Base-by-base conservation (phyloP, 371 early-diverging fungal genomes). In the Vairimorpha apis region DNA sequence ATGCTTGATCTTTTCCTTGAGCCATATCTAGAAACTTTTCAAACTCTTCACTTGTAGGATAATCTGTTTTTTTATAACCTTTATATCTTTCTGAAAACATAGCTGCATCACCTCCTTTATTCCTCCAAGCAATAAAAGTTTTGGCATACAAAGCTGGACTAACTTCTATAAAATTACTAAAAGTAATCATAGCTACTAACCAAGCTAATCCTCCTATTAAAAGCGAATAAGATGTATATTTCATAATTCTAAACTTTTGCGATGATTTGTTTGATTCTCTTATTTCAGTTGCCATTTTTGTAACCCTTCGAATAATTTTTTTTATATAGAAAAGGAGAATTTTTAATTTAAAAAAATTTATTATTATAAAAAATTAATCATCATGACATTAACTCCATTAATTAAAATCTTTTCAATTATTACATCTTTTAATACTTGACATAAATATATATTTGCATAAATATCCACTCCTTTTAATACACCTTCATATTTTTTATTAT, bases 51-150 rank as follows among this genome's bases (percentile, higher is more conserved):
- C 35, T 56, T 35, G 41, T 25, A 13, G 60, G 45, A 21, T 72
- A 65, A n/a, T 53, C 66, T 41, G 49, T 45, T 25, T 43, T 44
- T 44, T 64, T 64, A 33, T 55, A 55, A 16, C 44, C 30, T 51
- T 72, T 72, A 53, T 72, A 72, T 72, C 65, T 72, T 14, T 59
- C 72, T 25, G 53, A 33, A 16, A 65, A 49, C 65, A 72, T 65
- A n/a, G 44, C 21, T 33, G 58, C 33, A 51, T 72, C 72, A 65
- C 56, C 72, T 37, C 43, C 51, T 45, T 72, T 72, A 49, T 35
- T 58, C 27, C 72, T 72, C 65, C 65, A 72, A 16, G 49, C 55
- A 32, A 60, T 35, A n/a, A 60, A 60, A 13, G 41, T 37, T 60
- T 37, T 60, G 7, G 60, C 60, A 37, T 37, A 37, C 35, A 60